phyloP scores from a whole-genome alignment of 2,329 filamentous ascomycete species.

The Teratosphaeria epicoccoides region DNA sequence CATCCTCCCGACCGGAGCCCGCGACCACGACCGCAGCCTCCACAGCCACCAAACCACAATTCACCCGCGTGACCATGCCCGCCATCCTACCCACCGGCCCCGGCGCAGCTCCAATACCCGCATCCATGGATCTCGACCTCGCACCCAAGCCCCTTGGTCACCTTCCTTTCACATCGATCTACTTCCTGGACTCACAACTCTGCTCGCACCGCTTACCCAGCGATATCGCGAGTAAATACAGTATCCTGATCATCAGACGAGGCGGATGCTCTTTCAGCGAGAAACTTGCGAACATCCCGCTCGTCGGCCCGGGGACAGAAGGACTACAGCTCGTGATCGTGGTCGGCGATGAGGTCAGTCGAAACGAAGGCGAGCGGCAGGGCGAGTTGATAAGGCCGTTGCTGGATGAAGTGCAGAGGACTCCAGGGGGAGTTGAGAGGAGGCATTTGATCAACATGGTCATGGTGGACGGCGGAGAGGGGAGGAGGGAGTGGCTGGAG shows the following conservation, averaged over 20 bases:
- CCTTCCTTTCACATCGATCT: conserved; percentile 33
- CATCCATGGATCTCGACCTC: conserved; percentile 35
- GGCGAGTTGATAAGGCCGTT: conserved; percentile 49
- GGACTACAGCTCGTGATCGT: conserved; percentile 73
- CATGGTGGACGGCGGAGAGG: conserved; percentile 62
- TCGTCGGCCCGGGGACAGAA: conserved; percentile 35
- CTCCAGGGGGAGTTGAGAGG: conserved; percentile 56
- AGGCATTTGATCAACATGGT: conserved; percentile 69
- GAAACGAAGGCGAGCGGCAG: conserved; percentile 14
- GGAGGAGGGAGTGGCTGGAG: conserved; percentile 53
- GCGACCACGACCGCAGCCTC: not conserved
- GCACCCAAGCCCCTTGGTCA: conserved; percentile 25
- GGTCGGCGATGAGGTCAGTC: conserved; percentile 49
- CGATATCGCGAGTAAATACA: conserved; percentile 45
- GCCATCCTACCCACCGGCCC: conserved; percentile 47
- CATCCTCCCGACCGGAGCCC: not conserved
- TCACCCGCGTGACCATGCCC: conserved; percentile 32
- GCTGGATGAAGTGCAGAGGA: conserved; percentile 63
- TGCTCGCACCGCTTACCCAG: conserved; percentile 49
- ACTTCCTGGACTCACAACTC: conserved; percentile 61
- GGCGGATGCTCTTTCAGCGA: conserved; percentile 75
- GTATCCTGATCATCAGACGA: conserved; percentile 71
- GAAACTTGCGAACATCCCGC: conserved; percentile 78
- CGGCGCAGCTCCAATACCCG: conserved; percentile 59
- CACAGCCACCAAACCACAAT: not conserved